Percentiles rank a stretch among this genome's conserved stretches.
phyloP scores from a whole-genome alignment of 257 asterid species.

The Misopates orontium region DNA sequence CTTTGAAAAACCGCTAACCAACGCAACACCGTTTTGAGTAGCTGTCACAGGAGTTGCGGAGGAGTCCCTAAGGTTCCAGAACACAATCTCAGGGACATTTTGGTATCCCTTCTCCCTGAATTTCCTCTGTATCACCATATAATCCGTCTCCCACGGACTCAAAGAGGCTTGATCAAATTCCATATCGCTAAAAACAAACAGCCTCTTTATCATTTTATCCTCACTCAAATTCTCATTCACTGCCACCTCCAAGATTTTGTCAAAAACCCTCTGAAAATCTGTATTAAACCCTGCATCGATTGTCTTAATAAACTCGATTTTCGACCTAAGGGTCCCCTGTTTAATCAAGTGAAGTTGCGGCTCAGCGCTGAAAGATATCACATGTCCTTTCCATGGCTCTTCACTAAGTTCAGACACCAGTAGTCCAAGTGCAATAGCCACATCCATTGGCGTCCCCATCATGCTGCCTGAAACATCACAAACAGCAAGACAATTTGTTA shows the following conservation, averaged over 20 bases:
- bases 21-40: slow-evolving; percentile 49
- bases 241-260: slow-evolving; percentile 46
- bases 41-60: slow-evolving; percentile 51
- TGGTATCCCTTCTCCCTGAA: slow-evolving; percentile 46
- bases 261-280: slow-evolving; percentile 50
- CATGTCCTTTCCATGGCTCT: slow-evolving; percentile 62
- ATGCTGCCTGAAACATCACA: slow-evolving; percentile 61
- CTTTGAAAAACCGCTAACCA: slow-evolving; percentile 63
- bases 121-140: slow-evolving; percentile 50
- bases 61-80: slow-evolving; percentile 62
- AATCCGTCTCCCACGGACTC: slow-evolving; percentile 55
- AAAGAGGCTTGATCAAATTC: slow-evolving; percentile 51
- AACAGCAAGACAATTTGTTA: slow-evolving; percentile 52
- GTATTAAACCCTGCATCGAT: slow-evolving; percentile 46
- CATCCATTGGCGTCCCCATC: slow-evolving; percentile 56
- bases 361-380: slow-evolving; percentile 45
- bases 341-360: slow-evolving; percentile 44
- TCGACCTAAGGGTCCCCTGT: slow-evolving; percentile 38
- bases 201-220: slow-evolving; percentile 45
- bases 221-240: slow-evolving; percentile 35
- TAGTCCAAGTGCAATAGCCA: slow-evolving; percentile 52
- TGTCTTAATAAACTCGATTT: slow-evolving; percentile 31
- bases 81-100: slow-evolving; percentile 57
- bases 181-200: slow-evolving; percentile 62
- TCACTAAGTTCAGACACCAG: slow-evolving; percentile 52